A percentile compares a stretch with the other conserved stretches of the same genome.
Evolutionary conservation across 257 asterid species (phyloP).

Genomic region (Paraleonurus japonicus): DNA sequence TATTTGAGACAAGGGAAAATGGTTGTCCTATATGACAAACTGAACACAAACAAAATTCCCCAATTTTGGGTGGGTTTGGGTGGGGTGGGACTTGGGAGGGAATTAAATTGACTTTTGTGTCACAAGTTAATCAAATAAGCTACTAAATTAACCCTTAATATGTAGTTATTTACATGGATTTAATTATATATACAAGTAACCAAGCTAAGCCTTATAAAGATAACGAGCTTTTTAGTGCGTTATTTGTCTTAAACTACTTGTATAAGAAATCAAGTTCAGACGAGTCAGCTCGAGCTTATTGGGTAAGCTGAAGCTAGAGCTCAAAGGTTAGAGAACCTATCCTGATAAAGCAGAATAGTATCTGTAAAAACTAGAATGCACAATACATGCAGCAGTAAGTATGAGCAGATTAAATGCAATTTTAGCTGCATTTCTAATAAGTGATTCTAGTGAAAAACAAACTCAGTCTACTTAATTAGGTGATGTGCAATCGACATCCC

Average conservation of each 20-base stretch:
- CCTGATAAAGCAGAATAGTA: not conserved
- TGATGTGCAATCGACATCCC: constrained; percentile 20
- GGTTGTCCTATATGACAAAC: not conserved
- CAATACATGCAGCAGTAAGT: not conserved
- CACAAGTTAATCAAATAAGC: not conserved
- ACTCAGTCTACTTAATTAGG: constrained; percentile 18
- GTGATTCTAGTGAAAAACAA: not conserved
- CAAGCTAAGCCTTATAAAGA: not conserved
- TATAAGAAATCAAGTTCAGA: not conserved
- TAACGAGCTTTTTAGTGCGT: not conserved
- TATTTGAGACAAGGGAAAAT: not conserved
- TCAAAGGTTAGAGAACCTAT: not conserved
- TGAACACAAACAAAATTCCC: not conserved
- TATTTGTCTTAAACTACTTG: not conserved
- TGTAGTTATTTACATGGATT: not conserved
- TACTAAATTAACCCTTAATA: not conserved
- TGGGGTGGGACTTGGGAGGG: no score
- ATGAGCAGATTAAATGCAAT: not conserved
- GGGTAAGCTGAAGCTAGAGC: not conserved
- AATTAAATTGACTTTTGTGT: not conserved
- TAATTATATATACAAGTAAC: not conserved
- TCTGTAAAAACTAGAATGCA: not conserved
- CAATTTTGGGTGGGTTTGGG: not conserved
- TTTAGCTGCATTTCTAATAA: not conserved
- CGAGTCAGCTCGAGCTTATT: not conserved